Evolutionary conservation across 768 basidiomycete species (phyloP).

Genomic region (Xanthoconium stramineum): DNA sequence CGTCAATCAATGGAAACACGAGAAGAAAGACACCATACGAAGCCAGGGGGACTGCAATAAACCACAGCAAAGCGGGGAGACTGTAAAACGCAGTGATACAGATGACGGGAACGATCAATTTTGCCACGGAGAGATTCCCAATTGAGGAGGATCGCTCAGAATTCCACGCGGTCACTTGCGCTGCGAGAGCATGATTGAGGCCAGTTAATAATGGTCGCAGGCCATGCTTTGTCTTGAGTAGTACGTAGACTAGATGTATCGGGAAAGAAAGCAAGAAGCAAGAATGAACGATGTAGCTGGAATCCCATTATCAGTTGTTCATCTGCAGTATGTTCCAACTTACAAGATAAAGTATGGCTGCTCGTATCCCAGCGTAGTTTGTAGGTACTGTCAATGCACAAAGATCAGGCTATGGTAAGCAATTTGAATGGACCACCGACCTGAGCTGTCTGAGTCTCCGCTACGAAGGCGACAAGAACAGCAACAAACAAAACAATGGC

Average conservation of each 20-base stretch:
- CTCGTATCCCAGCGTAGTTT: slow-evolving; percentile 69
- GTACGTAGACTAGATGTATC: slow-evolving; percentile 70
- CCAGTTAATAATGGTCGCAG: slow-evolving; percentile 47
- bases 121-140: slow-evolving; percentile 25
- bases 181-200: slow-evolving; percentile 48
- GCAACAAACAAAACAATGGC: slow-evolving; percentile 55
- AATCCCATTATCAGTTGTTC: neutral
- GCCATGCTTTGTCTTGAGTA: slow-evolving; percentile 45
- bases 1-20: slow-evolving; percentile 3
- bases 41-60: slow-evolving; percentile 61
- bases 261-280: slow-evolving; percentile 78
- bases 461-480: slow-evolving; percentile 68
- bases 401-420: slow-evolving; percentile 1
- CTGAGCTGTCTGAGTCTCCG: slow-evolving; percentile 75
- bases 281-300: slow-evolving; percentile 85
- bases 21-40: slow-evolving; percentile 48
- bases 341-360: slow-evolving; percentile 91
- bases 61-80: slow-evolving; percentile 71
- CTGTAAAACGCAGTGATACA: slow-evolving; percentile 46
- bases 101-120: slow-evolving; percentile 34
- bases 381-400: slow-evolving; percentile 61
- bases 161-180: slow-evolving; percentile 18
- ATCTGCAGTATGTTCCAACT: slow-evolving; percentile 23
- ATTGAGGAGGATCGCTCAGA: neutral
- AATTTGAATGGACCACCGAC: slow-evolving; percentile 36